Evolutionary conservation across 441 rosid genomes (phyloP), one percentile per base, ranked within the genome.

Genomic region (Mallotus repandus): DNA sequence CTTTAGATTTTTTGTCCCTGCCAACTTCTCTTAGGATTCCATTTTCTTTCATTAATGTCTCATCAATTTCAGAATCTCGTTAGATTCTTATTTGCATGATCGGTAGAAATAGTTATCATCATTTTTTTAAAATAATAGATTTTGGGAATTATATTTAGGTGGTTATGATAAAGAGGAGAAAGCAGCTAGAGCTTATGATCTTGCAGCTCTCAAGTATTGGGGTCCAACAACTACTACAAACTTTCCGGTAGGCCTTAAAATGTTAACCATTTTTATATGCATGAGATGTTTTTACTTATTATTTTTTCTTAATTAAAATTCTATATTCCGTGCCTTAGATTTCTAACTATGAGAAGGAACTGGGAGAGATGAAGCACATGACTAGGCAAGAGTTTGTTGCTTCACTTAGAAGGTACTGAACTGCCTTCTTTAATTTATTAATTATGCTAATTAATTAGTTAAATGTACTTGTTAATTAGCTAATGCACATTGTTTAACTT

Each of bases 151-250:
- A 7, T 11, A 16, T 54, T 58, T 21, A 77, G 99, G 99, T 80
- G 99, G 99, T 21, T 96, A 96, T 84, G 99, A 96, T 81, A 93
- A 85, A 77, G 99, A 96, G 78, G 98, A 96, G 25, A 96, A 89
- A 81, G 97, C 99, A 69, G 97, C 99, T 16, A 84, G 94, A 84
- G 97, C 99, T 80, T 95, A 95, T 43, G 99, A 95, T 80, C 94
- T 96, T 55, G 98, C 99, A 29, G 98, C 97, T 79, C 96, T 95
- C 64, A 95, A 95, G 84, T 95, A 93, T 78, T 95, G 99, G 98
- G 99, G 99, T 80, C 92, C 97, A 63, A 84, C 91, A 62, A 91
- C 99, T 2, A 89, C 95, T 10, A 96, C 91, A 9, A 96, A 96
- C 74, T 96, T 93, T 76, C 92, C 96, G 62, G 99, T 90, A 78